Evolutionary conservation across 768 basidiomycete species (phyloP).

Genomic region (Filobasidium wieringae): DNA sequence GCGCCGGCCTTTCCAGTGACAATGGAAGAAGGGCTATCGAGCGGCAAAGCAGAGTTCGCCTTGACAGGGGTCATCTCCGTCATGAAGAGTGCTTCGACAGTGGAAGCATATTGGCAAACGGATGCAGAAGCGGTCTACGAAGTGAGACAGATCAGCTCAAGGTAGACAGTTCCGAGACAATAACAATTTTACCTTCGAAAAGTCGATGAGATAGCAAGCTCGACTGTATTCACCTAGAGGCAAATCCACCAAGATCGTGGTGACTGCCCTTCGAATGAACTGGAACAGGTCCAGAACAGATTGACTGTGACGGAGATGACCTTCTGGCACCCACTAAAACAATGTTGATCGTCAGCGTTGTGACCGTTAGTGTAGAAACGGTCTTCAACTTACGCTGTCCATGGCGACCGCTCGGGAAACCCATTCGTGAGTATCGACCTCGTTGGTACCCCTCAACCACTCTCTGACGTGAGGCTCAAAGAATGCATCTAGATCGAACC

Average conservation of each 20-base stretch:
- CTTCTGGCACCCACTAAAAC: slow-evolving; percentile 35
- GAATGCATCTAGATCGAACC: slow-evolving; percentile 35
- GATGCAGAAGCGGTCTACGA: slow-evolving; percentile 29
- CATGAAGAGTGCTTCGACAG: slow-evolving; percentile 33
- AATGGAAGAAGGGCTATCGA: slow-evolving; percentile 9
- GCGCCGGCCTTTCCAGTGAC: slow-evolving; percentile 30
- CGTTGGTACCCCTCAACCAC: slow-evolving; percentile 34
- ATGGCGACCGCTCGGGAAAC: slow-evolving; percentile 33
- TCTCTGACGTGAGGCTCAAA: slow-evolving; percentile 37
- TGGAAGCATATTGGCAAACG: slow-evolving; percentile 30
- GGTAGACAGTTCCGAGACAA: neutral
- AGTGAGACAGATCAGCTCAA: neutral
- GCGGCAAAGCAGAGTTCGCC: slow-evolving; percentile 17
- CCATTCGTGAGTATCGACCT: slow-evolving; percentile 34
- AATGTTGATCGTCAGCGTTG: neutral
- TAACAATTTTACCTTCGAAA: slow-evolving; percentile 29
- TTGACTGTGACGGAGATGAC: slow-evolving; percentile 28
- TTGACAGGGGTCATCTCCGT: slow-evolving; percentile 25
- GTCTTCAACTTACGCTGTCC: slow-evolving; percentile 29
- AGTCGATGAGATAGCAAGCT: slow-evolving; percentile 35
- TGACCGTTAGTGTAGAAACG: neutral
- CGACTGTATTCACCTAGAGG: slow-evolving; percentile 35
- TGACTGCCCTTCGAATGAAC: slow-evolving; percentile 27
- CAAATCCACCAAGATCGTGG: slow-evolving; percentile 29
- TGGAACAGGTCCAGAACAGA: slow-evolving; percentile 38